Percentiles rank a stretch among this genome's conserved stretches.
These are phyloP conservation scores for Physocladia obscura DNA, from an alignment of 192 early-diverging fungal genomes.

Conservation along the genomic window DNA sequence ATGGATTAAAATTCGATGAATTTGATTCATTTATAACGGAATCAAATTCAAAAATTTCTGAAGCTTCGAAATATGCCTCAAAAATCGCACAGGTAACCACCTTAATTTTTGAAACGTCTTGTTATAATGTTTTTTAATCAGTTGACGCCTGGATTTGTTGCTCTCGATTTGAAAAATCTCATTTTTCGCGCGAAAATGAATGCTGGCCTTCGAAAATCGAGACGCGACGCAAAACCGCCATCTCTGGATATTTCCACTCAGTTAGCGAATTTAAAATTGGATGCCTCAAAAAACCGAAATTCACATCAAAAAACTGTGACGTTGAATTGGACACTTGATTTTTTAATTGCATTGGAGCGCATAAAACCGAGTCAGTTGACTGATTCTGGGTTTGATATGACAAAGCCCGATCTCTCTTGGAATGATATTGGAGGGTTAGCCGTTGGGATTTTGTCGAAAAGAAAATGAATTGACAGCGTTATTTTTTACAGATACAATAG, in stretches of 20 bases:
- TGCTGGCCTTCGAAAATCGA: background rate
- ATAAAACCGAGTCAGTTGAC: slow-evolving; percentile 63
- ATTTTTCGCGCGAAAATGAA: slow-evolving; percentile 5
- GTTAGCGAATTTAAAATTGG: background rate
- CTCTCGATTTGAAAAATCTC: slow-evolving; percentile 2
- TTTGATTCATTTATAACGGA: background rate
- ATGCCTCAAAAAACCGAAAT: too few species aligned
- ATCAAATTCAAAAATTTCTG: background rate
- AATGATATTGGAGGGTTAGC: slow-evolving; percentile 71
- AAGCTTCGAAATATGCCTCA: background rate
- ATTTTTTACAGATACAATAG: slow-evolving; percentile 5
- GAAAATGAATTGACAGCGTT: too few species aligned
- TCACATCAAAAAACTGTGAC: background rate
- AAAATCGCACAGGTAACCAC: background rate
- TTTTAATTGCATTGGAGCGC: slow-evolving; percentile 54
- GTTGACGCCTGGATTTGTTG: slow-evolving; percentile 16
- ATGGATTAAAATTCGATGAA: background rate
- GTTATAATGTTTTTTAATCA: background rate
- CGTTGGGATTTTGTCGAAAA: too few species aligned
- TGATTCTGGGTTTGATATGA: slow-evolving; percentile 60
- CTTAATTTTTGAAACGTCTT: background rate
- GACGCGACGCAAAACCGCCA: background rate
- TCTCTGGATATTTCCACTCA: background rate
- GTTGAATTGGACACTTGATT: slow-evolving; percentile 42
- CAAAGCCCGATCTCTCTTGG: slow-evolving; percentile 54